Base-by-base conservation (phyloP, 2,329 filamentous ascomycete genomes). In the Juglanconis juglandina region DNA sequence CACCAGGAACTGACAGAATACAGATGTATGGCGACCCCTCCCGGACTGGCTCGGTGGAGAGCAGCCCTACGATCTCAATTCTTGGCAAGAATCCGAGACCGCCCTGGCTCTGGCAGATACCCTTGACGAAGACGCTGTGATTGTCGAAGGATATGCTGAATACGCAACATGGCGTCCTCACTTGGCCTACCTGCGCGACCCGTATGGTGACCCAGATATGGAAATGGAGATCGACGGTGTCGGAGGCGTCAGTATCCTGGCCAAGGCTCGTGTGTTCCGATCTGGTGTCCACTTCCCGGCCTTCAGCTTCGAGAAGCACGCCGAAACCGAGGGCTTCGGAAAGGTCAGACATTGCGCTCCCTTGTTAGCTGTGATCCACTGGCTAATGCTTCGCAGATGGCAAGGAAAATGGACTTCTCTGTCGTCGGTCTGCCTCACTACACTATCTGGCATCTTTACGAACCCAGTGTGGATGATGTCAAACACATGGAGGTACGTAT, bases 181-280 rank as follows among this genome's bases (percentile, higher is more conserved):
- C 82, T 81, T 99, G 70, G 95, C 95, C 47, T 99, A 99, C 72
- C 85, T 99, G 7, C 89, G 95, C 62, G 95, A 99, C 72, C 95
- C 95, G 2, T 98, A 96, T 69, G 95, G 95, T 44, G 95, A 99
- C 71, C 94, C 94, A 24, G 95, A 99, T 72, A 97, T 98, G 89
- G 95, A 99, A 73, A 98, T 99, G 95, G 95, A 99, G 70, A 94
- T 99, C 68, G 95, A 99, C 68, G 95, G 95, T 66, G 93, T 99
- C 51, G 94, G 95, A 54, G 95, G 95, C 76, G 95, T 99, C 68
- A 97, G 92, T 77, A 99, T 99, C 69, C 77, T 99, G 68, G 94
- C 95, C 50, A 99, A 98, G 76, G 95, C 95, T 2, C 90, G 89
- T 68, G 95, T 99, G 0, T 99, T 99, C 80, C 87, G 95, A 64